phyloP scores from a whole-genome alignment of 306 rosid species.

The Corylus americana region DNA sequence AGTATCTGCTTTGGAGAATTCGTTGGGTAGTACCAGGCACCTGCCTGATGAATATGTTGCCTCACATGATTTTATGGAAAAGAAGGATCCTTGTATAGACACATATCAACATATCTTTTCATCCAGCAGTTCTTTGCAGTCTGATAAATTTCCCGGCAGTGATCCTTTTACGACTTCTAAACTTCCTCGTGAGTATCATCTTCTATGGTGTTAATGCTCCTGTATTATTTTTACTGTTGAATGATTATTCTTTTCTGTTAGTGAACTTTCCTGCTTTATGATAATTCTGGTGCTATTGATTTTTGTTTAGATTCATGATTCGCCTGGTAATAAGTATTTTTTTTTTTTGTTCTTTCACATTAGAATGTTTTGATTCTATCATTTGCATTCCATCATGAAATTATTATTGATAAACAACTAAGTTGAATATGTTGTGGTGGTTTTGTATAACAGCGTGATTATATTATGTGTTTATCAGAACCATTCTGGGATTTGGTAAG shows the following conservation, averaged over 20 bases:
- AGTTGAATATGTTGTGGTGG: not conserved
- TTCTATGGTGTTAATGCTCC: constrained; percentile 17
- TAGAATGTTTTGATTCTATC: not conserved
- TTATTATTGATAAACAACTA: not conserved
- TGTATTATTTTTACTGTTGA: not conserved
- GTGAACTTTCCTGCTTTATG: not conserved
- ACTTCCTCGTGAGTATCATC: constrained; percentile 33
- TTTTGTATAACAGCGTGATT: not conserved
- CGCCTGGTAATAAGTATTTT: not conserved
- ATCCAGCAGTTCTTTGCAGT: constrained; percentile 24
- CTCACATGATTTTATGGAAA: constrained; percentile 30
- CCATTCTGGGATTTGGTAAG: not conserved
- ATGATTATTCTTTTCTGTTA: not conserved
- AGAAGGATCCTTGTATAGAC: constrained; percentile 24
- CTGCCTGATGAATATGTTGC: constrained; percentile 14
- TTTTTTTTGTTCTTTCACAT: not conserved
- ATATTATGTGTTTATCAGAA: not conserved
- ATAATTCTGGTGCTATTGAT: not conserved
- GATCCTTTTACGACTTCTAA: constrained; percentile 27
- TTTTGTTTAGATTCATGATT: not conserved
- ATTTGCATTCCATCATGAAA: not conserved
- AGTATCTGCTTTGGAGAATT: constrained; percentile 34
- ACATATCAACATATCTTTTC: constrained; percentile 24
- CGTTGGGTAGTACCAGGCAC: constrained; percentile 20
- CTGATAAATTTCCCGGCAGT: constrained; percentile 33